Percentiles rank a stretch among this genome's conserved stretches.
These are phyloP conservation scores for Phoenix roebelenii DNA, from an alignment of 176 grass and related monocot species.

Conservation along the genomic window DNA sequence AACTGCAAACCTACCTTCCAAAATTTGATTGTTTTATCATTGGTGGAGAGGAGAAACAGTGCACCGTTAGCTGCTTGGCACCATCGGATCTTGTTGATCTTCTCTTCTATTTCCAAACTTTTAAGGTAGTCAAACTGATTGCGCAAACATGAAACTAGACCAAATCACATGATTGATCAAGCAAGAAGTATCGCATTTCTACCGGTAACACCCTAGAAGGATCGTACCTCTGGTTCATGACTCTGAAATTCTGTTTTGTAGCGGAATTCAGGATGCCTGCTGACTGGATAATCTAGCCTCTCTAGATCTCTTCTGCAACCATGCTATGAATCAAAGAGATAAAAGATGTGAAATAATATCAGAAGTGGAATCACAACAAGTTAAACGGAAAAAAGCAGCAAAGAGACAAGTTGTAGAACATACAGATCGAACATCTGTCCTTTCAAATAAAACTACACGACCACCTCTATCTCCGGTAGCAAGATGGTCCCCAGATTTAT, in stretches of 20 bases:
- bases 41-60: constrained; percentile 14
- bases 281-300: constrained; percentile 63
- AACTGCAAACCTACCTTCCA: constrained; percentile 5
- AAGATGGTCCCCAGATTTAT: constrained; percentile 93
- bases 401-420: constrained; percentile 19
- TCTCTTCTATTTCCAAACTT: constrained; percentile 21
- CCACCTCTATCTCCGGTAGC: constrained; percentile 97
- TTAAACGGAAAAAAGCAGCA: background rate
- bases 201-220: constrained; percentile 4
- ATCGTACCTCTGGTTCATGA: constrained; percentile 94
- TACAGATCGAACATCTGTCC: constrained; percentile 71
- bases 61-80: constrained; percentile 8
- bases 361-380: background rate
- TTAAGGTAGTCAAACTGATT: constrained; percentile 21
- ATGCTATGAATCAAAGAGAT: constrained; percentile 40
- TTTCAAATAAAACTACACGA: constrained; percentile 97
- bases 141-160: constrained; percentile 21
- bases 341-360: background rate
- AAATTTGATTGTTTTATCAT: constrained; percentile 21
- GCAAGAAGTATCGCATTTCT: background rate
- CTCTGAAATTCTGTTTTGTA: constrained; percentile 99
- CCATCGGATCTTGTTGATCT: constrained; percentile 22
- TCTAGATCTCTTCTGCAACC: constrained; percentile 67
- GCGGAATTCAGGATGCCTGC: constrained; percentile 77
- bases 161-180: constrained; percentile 23